Conservation (phyloP, 345 rosid species). For the Brassica rapa region DNA sequence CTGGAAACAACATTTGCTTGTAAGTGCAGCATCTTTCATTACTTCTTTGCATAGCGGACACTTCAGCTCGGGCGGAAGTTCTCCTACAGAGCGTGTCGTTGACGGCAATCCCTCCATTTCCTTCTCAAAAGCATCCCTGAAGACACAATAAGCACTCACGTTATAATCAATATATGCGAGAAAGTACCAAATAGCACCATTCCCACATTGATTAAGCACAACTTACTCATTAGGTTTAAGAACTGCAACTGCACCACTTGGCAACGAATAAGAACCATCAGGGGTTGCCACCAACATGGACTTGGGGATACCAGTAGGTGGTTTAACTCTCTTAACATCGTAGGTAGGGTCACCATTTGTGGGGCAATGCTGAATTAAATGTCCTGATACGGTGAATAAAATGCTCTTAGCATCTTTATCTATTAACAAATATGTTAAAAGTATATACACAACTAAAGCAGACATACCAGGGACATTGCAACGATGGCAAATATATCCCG, state of each 20-base stretch:
- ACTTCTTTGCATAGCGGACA: constrained; percentile 96
- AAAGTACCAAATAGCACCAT: background rate
- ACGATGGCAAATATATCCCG: constrained; percentile 93
- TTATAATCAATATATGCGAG: background rate
- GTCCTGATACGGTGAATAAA: constrained; percentile 55
- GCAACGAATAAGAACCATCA: constrained; percentile 96
- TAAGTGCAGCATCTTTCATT: constrained; percentile 90
- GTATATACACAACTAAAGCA: constrained; percentile 2
- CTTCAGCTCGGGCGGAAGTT: constrained; percentile 94
- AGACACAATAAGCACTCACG: constrained; percentile 2
- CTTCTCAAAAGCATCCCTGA: constrained; percentile 97
- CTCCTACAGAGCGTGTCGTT: constrained; percentile 82
- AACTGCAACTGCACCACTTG: constrained; percentile 95
- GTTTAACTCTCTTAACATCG: constrained; percentile 88
- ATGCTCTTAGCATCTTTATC: background rate
- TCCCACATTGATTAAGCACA: background rate
- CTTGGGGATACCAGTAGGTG: constrained; percentile 97
- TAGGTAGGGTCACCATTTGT: constrained; percentile 95
- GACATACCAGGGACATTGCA: constrained; percentile 90
- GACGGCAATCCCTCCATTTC: constrained; percentile 95
- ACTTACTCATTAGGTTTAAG: constrained; percentile 95
- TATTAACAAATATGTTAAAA: background rate
- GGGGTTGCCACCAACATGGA: constrained; percentile 95
- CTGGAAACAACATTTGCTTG: constrained; percentile 88
- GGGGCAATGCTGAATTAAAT: constrained; percentile 98